Base-by-base conservation (phyloP, 1,284 basidiomycete species). In the Lignosus rhinocerotis region DNA sequence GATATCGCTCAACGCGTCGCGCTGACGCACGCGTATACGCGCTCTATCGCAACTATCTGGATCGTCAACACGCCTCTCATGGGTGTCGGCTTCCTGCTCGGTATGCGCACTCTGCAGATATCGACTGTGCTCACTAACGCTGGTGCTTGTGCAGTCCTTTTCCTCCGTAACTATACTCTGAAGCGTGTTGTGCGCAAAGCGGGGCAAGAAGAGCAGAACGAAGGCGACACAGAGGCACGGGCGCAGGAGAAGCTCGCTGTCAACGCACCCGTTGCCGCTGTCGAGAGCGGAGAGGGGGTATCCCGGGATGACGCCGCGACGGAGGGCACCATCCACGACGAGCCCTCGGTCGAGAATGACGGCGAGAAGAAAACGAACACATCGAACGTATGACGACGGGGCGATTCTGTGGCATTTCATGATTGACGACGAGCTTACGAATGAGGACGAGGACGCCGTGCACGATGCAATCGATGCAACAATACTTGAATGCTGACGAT, bases 31-130 rank as follows among this genome's bases (percentile, higher is more conserved):
- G 90, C 88, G 0, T 94, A 88, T 72, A 80, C 89, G 3, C 72
- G 82, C 49, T 81, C 90, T 0, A 84, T 94, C 41, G 78, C 78
- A 61, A 81, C 77, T 43, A 86, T 94, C 55, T 94, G 92, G 91
- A 70, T 91, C 56, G 82, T 88, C 30, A 79, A 78, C 67, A 84
- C 84, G 5, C 87, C 88, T 0, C 68, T 90, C 14, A 43, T 81
- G 16, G 87, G 83, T n/a, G 75, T 77, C 32, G 79, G 80, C 19
- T 76, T 90, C 61, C 61, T 91, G 31, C 75, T 89, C 72, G 76
- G 85, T 86, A 61, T 66, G 43, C 16, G 25, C 5, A 39, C 30
- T 2, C 0, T 5, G 92, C 90, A 0, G 78, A 77, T 1, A 77
- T 89, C 32, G 9, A 39, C 25, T 39, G 46, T 34, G 17, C 21